These are phyloP conservation scores for Aspergillus sp. DNA, from an alignment of 2,329 filamentous ascomycete species.

Conservation along the genomic window DNA sequence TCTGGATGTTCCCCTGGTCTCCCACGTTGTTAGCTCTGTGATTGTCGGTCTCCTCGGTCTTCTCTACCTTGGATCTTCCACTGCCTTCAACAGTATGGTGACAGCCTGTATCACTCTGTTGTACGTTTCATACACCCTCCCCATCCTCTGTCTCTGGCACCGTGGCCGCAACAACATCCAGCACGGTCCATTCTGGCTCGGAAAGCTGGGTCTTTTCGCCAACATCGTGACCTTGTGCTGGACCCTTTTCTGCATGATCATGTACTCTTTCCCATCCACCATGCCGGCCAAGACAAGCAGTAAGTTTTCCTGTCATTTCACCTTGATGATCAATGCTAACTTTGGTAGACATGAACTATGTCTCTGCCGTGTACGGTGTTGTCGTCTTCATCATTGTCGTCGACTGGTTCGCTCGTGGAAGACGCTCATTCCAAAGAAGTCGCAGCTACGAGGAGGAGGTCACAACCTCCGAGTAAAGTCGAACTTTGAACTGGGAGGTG, in stretches of 20 bases:
- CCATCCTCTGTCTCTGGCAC: constrained; percentile 42
- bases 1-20: constrained; percentile 42
- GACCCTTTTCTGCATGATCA: constrained; percentile 38
- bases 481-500: too few species aligned
- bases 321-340: neutral
- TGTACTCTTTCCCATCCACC: constrained; percentile 36
- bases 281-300: constrained; percentile 30
- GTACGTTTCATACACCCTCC: constrained; percentile 45
- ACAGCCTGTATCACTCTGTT: constrained; percentile 46
- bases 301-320: constrained; percentile 18
- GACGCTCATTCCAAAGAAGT: constrained; percentile 21
- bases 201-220: constrained; percentile 36
- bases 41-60: constrained; percentile 44
- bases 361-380: constrained; percentile 31
- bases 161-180: constrained; percentile 41
- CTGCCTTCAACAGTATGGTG: constrained; percentile 41
- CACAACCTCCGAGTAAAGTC: neutral
- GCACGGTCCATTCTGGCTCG: constrained; percentile 47
- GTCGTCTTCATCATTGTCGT: constrained; percentile 29
- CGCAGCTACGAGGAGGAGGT: neutral
- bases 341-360: constrained; percentile 38
- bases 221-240: constrained; percentile 42
- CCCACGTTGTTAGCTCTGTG: constrained; percentile 42
- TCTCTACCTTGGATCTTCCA: constrained; percentile 42
- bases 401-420: constrained; percentile 33